Evolutionary conservation across 495 filamentous ascomycete species (phyloP).

Genomic region (Rhypophila decipiens): DNA sequence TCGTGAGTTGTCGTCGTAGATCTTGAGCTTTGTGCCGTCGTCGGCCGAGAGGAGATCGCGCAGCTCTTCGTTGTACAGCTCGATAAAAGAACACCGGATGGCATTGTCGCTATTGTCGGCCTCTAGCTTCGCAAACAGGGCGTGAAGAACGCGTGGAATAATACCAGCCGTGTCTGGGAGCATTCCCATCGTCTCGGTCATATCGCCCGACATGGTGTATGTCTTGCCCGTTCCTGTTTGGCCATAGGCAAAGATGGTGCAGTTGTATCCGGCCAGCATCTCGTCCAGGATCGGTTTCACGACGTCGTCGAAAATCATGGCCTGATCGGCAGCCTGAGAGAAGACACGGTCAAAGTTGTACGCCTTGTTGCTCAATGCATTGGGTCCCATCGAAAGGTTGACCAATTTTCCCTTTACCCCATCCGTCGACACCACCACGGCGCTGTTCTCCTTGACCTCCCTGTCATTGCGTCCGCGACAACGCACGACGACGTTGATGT

Average conservation of each 20-base stretch:
- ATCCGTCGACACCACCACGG: conserved; percentile 81
- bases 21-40: conserved; percentile 81
- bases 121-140: conserved; percentile 78
- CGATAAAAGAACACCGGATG: conserved; percentile 97
- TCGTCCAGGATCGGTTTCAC: conserved; percentile 88
- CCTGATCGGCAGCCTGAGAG: conserved; percentile 89
- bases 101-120: conserved; percentile 71
- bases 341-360: conserved; percentile 98
- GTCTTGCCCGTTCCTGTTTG: conserved; percentile 98
- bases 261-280: conserved; percentile 97
- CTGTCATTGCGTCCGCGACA: conserved; percentile 90
- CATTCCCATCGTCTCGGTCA: conserved; percentile 77
- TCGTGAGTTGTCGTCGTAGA: conserved; percentile 83
- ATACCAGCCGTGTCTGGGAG: conserved; percentile 90
- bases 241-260: conserved; percentile 97
- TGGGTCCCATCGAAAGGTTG: conserved; percentile 87
- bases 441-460: conserved; percentile 87
- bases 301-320: conserved; percentile 88
- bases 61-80: conserved; percentile 95
- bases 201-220: conserved; percentile 98
- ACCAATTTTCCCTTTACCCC: conserved; percentile 77
- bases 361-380: conserved; percentile 86
- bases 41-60: conserved; percentile 79
- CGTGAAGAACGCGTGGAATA: conserved; percentile 81
- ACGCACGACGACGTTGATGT: conserved; percentile 93